phyloP scores from a whole-genome alignment of 208 protist species.

The Wallacemonas collosoma region DNA sequence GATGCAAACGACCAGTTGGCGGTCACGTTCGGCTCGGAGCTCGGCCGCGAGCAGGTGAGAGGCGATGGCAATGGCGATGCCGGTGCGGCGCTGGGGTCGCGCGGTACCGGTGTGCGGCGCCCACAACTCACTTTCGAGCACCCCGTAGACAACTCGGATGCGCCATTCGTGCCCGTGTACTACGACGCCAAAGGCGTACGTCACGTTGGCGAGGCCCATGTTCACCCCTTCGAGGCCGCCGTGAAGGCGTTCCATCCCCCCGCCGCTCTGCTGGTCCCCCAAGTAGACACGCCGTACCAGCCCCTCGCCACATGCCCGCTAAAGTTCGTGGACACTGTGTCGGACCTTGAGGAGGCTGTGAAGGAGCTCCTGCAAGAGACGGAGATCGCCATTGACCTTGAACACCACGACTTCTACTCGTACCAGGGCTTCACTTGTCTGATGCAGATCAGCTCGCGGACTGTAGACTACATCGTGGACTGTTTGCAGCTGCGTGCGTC shows the following conservation, averaged over 20 bases:
- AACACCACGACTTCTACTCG: slow-evolving; percentile 95
- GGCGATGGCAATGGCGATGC: background rate
- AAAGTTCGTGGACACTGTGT: slow-evolving; percentile 68
- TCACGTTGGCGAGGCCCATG: slow-evolving; percentile 54
- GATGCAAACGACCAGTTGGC: slow-evolving; percentile 74
- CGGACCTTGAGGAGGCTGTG: slow-evolving; percentile 53
- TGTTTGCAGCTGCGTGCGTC: slow-evolving; percentile 91
- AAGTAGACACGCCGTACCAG: slow-evolving; percentile 58
- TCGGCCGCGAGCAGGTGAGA: slow-evolving; percentile 23
- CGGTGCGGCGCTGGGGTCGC: background rate
- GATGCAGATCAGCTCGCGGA: slow-evolving; percentile 98
- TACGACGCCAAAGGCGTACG: slow-evolving; percentile 48
- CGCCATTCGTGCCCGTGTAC: slow-evolving; percentile 71
- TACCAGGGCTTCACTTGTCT: slow-evolving; percentile 98
- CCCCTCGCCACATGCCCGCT: slow-evolving; percentile 65
- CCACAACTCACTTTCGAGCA: slow-evolving; percentile 82
- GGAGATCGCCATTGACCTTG: slow-evolving; percentile 96
- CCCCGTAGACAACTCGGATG: slow-evolving; percentile 71
- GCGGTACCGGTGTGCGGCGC: slow-evolving; percentile 46
- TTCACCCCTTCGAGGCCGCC: slow-evolving; percentile 74
- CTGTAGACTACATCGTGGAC: slow-evolving; percentile 97
- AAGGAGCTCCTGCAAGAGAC: slow-evolving; percentile 41
- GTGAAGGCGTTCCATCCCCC: slow-evolving; percentile 58
- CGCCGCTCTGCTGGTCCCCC: slow-evolving; percentile 52
- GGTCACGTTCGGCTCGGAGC: slow-evolving; percentile 76